Evolutionary conservation across 2,329 filamentous ascomycete genomes (phyloP).

Genomic region (Coniochaeta pulveracea): DNA sequence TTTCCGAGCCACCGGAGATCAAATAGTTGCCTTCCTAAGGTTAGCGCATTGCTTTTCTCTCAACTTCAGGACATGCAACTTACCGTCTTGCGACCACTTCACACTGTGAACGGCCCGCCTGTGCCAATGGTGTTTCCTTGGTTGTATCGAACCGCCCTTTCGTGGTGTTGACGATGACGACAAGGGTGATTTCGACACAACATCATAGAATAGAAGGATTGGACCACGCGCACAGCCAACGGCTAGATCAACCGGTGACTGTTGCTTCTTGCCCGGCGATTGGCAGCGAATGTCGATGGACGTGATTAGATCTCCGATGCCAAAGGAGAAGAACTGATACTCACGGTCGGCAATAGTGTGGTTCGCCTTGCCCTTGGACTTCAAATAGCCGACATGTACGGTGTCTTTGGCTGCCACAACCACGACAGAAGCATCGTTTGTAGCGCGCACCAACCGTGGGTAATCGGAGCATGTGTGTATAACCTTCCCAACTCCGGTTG

Average conservation of each 20-base stretch:
- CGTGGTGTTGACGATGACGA: constrained; percentile 24
- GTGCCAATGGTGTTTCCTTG: constrained; percentile 82
- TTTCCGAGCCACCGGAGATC: constrained; percentile 85
- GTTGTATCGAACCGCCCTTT: constrained; percentile 36
- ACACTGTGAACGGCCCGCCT: constrained; percentile 69
- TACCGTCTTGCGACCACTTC: constrained; percentile 90
- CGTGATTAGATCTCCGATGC: constrained; percentile 51
- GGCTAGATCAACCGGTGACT: constrained; percentile 46
- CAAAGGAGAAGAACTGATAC: constrained; percentile 47
- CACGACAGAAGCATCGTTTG: constrained; percentile 45
- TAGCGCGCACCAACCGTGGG: constrained; percentile 13
- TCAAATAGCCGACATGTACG: constrained; percentile 48
- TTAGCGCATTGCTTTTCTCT: constrained; percentile 16
- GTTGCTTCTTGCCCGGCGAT: constrained; percentile 18
- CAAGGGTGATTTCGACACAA: constrained; percentile 46
- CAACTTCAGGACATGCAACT: constrained; percentile 11
- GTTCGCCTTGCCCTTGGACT: constrained; percentile 16
- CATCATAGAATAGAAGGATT: constrained; percentile 73
- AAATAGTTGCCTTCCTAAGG: constrained; percentile 66
- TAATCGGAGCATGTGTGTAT: constrained; percentile 14
- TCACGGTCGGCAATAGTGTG: constrained; percentile 28
- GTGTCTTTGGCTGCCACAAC: constrained; percentile 40
- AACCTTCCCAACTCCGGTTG: constrained; percentile 10
- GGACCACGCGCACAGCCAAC: constrained; percentile 67
- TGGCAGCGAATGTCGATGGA: constrained; percentile 51